Base-by-base conservation (phyloP, 1,139 yeast species). In the Kurtzmaniella quercitrusa region DNA sequence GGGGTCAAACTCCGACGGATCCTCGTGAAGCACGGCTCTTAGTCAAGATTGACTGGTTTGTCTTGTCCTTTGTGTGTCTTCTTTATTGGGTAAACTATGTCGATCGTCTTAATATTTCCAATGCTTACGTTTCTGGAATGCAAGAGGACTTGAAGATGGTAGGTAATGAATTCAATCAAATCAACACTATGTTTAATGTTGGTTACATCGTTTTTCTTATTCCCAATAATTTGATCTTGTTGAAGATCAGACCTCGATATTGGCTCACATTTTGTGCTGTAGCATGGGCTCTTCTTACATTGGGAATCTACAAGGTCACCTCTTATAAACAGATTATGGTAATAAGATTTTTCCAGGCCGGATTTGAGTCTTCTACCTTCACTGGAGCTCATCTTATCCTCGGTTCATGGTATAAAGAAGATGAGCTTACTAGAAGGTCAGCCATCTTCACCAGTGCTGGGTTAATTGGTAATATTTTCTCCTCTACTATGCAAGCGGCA, bases 51-150 rank as follows among this genome's bases (percentile, higher is more conserved):
- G 84, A 79, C 55, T 65, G 78, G 59, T 77, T 77, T 48, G 79
- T 80, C n/a, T 59, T 79, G 27, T 70, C 81, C 0, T 79, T 75
- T 55, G 76, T 75, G 3, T 78, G 83, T 51, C 60, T 79, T 39
- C 66, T 74, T 34, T 80, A 79, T 52, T 80, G 83, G 83, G 58
- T 66, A 45, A 68, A 70, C 44, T 69, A 65, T 51, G 57, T 75
- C 27, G 81, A 77, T 52, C 58, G 77, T 45, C 59, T 73, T 16
- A 77, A 77, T 51, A 51, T 80, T 33, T 60, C 74, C 31, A 77
- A 77, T 51, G 85, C 86, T 2, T 81, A 79, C 55, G 82, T 81
- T 18, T 71, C 80, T 2, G 86, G 85, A 3, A 73, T 81, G 80
- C 70, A 73, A 50, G 77, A 77, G 43, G 81, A 73, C 40, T 52